Conservation (phyloP, 2,329 filamentous ascomycete species). For the Claviceps humidiphila region DNA sequence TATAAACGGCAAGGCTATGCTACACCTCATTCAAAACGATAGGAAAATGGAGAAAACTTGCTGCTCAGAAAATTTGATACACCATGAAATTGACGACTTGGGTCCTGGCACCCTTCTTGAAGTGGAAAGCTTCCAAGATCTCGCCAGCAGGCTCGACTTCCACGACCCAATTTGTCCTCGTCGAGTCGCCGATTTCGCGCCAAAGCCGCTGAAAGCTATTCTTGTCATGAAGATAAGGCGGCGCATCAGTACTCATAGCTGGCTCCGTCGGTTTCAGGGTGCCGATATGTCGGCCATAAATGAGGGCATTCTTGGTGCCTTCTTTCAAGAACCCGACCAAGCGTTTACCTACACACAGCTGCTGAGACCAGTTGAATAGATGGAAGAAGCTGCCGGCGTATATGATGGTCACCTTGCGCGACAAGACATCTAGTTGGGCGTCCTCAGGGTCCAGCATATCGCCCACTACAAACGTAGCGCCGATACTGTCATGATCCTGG, state of each 20-base stretch:
- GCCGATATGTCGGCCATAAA: conserved; percentile 40
- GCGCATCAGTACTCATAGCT: conserved; percentile 12
- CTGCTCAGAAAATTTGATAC: conserved; percentile 17
- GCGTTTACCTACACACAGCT: conserved; percentile 30
- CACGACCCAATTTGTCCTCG: conserved; percentile 36
- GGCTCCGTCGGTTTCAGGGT: conserved; percentile 15
- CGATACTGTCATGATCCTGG: conserved; percentile 36
- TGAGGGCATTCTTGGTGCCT: conserved; percentile 29
- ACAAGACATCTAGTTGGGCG: conserved; percentile 18
- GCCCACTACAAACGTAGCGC: conserved; percentile 35
- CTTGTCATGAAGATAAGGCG: conserved; percentile 32
- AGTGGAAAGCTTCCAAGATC: conserved; percentile 11
- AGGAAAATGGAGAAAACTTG: not conserved
- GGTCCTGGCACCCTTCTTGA: conserved; percentile 11
- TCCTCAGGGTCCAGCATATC: conserved; percentile 33
- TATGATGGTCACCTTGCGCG: conserved; percentile 32
- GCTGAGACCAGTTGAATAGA: conserved; percentile 33
- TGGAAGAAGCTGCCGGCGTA: conserved; percentile 38
- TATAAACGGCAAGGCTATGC: not conserved
- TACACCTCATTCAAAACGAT: not conserved
- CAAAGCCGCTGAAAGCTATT: conserved; percentile 38
- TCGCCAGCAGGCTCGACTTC: conserved; percentile 23
- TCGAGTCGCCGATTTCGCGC: conserved; percentile 36
- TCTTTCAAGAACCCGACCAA: conserved; percentile 32
- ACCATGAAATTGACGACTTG: conserved; percentile 21